Evolutionary conservation across 1,284 basidiomycete genomes (phyloP), one percentile per base, ranked within the genome.

Genomic region (Irpex sp.): DNA sequence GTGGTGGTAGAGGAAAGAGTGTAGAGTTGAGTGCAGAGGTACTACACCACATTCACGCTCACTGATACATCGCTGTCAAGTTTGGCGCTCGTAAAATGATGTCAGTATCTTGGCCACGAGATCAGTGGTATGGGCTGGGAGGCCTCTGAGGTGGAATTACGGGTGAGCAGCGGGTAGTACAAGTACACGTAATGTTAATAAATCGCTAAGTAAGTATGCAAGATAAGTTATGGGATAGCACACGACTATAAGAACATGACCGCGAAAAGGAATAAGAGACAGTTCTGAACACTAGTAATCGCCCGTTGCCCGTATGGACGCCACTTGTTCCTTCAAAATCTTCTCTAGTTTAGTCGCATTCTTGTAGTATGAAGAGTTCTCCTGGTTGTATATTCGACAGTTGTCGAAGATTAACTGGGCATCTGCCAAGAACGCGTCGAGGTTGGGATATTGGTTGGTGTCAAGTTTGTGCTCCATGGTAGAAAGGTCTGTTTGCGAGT

Each of bases 381-480:
- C 90, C 1, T 90, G 89, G 72, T 99, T 99, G 78, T 97, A 99
- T 59, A 83, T 75, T 62, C 90, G 83, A 76, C 96, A 98, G 71
- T 99, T 99, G 71, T 94, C 88, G 73, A 96, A 95, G 61, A 99
- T 86, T 59, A 95, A 80, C 68, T 89, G 86, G 2, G 90, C 89
- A 73, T 99, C 97, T 17, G 83, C 83, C 5, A 92, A 75, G 72
- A 98, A 95, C 53, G 83, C 81, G 61, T 94, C 90, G 47, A 98
- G 79, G 21, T 83, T 85, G 39, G 83, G 76, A 75, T 98, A 99
- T 68, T 88, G 81, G 68, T 87, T 87, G 57, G 84, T 90, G 63
- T 96, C 92, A 33, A 99, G 85, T 75, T 96, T 98, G 74, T 90
- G 85, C 72, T 95, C 92, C 89, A 99, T 98, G 1, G 94, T 97